These are phyloP conservation scores for Kodamaea lidongshanica DNA, from an alignment of 805 yeast species.

Conservation along the genomic window DNA sequence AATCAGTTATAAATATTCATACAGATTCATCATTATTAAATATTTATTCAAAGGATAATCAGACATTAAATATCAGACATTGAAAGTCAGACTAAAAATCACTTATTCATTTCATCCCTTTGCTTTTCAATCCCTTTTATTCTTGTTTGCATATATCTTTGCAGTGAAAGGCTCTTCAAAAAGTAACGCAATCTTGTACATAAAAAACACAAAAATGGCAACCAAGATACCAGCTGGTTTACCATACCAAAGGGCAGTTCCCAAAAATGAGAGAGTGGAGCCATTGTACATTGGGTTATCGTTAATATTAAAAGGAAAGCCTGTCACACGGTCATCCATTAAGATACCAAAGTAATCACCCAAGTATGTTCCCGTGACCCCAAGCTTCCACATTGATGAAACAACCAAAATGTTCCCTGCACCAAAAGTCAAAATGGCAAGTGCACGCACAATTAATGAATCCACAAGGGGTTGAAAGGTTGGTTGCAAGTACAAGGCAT, in stretches of 20 bases:
- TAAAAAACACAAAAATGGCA: constrained; percentile 63
- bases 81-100: too few relatives aligned
- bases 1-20: not conserved
- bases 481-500: constrained; percentile 69
- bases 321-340: constrained; percentile 83
- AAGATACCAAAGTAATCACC: constrained; percentile 97
- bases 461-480: constrained; percentile 49
- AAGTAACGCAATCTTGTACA: constrained; percentile 77
- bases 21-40: not conserved
- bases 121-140: constrained; percentile 14
- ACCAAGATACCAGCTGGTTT: constrained; percentile 85
- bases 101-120: not conserved
- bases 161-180: constrained; percentile 98
- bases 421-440: constrained; percentile 52
- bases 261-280: constrained; percentile 81
- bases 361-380: constrained; percentile 91
- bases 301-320: constrained; percentile 86
- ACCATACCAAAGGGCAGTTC: constrained; percentile 80
- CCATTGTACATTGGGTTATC: constrained; percentile 98
- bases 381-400: constrained; percentile 84
- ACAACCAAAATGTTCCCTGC: constrained; percentile 77
- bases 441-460: constrained; percentile 31
- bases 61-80: too few relatives aligned
- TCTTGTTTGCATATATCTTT: constrained; percentile 67
- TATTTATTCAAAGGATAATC: not conserved